Percentiles rank a stretch among this genome's conserved stretches.
Conservation (phyloP, 2,329 filamentous ascomycete species). For the Curvularia eragrostidis region DNA sequence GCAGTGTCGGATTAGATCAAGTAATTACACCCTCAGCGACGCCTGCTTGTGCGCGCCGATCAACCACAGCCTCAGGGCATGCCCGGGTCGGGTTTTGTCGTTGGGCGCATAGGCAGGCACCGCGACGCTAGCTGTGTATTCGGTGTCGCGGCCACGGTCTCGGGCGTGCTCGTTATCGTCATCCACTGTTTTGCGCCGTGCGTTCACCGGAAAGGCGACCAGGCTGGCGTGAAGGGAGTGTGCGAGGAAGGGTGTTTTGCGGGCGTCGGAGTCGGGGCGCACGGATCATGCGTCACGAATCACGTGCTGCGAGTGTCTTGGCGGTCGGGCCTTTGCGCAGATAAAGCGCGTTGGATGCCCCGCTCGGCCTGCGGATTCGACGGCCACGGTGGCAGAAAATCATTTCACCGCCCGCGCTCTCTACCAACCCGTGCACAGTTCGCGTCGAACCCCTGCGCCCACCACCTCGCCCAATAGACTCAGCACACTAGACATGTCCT, state of each 20-base stretch:
- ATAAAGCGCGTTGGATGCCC: constrained; percentile 26
- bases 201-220: constrained; percentile 15
- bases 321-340: constrained; percentile 1
- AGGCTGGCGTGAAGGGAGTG: constrained; percentile 12
- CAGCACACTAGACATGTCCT: constrained; percentile 23
- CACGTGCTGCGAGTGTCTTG: neutral
- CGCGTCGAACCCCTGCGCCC: too few species aligned
- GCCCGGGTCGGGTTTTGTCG: constrained; percentile 31
- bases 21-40: constrained; percentile 61
- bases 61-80: constrained; percentile 28
- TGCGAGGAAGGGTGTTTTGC: constrained; percentile 6
- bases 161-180: constrained; percentile 46
- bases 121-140: constrained; percentile 15
- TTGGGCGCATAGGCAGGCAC: constrained; percentile 20
- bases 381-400: constrained; percentile 27
- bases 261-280: constrained; percentile 1
- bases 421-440: too few species aligned
- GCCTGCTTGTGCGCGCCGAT: constrained; percentile 28
- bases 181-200: constrained; percentile 35
- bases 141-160: constrained; percentile 27
- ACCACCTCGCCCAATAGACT: constrained; percentile 40
- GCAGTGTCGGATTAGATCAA: constrained; percentile 68
- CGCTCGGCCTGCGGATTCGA: constrained; percentile 8
- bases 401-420: constrained; percentile 16
- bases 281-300: constrained; percentile 2